Conservation (phyloP, 352 stramenopile genomes). For the Blastocystis hominis region DNA sequence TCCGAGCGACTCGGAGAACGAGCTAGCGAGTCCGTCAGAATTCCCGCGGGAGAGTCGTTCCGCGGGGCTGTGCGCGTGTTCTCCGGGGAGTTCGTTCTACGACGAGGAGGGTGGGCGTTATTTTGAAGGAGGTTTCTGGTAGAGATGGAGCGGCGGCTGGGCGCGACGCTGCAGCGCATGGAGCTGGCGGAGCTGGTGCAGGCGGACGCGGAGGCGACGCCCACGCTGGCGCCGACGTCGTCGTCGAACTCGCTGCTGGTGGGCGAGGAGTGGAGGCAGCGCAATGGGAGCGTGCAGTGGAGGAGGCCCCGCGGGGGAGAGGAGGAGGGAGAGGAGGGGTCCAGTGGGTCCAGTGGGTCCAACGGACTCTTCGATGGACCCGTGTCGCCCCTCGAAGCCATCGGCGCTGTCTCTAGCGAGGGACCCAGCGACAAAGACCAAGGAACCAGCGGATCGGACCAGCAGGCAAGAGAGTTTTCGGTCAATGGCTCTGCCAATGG, state of each 20-base stretch:
- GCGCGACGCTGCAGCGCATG: background rate
- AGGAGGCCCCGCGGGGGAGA: background rate
- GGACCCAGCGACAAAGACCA: too few relatives aligned
- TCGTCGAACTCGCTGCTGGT: background rate
- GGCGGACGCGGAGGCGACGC: background rate
- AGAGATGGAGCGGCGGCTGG: slow-evolving; percentile 2
- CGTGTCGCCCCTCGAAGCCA: too few relatives aligned
- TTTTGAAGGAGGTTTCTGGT: background rate
- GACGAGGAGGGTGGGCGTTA: background rate
- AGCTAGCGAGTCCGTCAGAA: background rate
- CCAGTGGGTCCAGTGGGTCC: background rate
- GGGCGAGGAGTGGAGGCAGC: background rate
- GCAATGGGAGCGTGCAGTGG: background rate
- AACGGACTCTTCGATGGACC: too few relatives aligned
- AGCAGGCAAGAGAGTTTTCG: too few relatives aligned
- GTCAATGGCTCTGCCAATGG: too few relatives aligned
- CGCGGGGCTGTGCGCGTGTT: background rate
- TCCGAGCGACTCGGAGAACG: slow-evolving; percentile 18
- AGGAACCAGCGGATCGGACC: too few relatives aligned
- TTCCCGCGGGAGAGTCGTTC: too few relatives aligned
- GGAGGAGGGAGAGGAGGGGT: background rate
- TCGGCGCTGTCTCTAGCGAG: too few relatives aligned
- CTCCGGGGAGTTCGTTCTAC: background rate
- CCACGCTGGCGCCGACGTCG: background rate
- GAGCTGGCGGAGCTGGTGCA: slow-evolving; percentile 14